Base-by-base conservation (phyloP, 257 asterid genomes). In the Oldenlandia corymbosa region DNA sequence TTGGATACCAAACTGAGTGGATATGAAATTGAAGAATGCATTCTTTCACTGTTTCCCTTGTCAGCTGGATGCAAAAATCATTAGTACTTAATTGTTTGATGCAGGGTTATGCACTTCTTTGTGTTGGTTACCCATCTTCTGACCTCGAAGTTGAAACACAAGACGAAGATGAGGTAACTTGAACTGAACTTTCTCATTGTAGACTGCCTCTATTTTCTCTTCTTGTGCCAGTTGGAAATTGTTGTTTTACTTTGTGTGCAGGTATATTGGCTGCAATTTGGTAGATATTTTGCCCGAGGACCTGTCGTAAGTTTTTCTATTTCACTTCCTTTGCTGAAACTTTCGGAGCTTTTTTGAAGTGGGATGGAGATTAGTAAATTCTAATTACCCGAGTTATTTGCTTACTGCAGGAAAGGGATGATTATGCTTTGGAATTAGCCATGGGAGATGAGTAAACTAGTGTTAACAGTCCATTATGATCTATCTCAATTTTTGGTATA, bases 251-350 rank as follows among this genome's bases (percentile, higher is more conserved):
- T 13, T 47, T 74, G 58, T 80, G 80, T 81, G n/a, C n/a, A 92
- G 99, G 99, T 89, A 43, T 90, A 92, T 72, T 92, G 96, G 97
- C 95, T 92, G 66, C 99, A 92, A 69, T 92, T 92, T 68, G 99
- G 99, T 60, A 82, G 96, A 87, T 92, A 92, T 84, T 92, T 92
- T 80, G 97, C 96, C 54, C 84, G 95, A 71, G 99, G 97, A 41
- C 95, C 97, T 26, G 74, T 93, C 51, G 97, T 92, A 75, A 85
- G 97, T 80, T 65, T 31, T 72, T 10, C 32, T 10, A 7, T 37
- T 28, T 28, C 64, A 28, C 47, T 21, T n/a, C 14, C 53, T 7
- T 20, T 1, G 32, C 3, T 31, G 26, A 11, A 11, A 3, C 26
- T 21, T 20, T 26, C 43, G 50, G 55, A 51, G 47, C 47, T 62